Evolutionary conservation across 768 basidiomycete genomes (phyloP).

Genomic region (Lactarius sanguifluus): DNA sequence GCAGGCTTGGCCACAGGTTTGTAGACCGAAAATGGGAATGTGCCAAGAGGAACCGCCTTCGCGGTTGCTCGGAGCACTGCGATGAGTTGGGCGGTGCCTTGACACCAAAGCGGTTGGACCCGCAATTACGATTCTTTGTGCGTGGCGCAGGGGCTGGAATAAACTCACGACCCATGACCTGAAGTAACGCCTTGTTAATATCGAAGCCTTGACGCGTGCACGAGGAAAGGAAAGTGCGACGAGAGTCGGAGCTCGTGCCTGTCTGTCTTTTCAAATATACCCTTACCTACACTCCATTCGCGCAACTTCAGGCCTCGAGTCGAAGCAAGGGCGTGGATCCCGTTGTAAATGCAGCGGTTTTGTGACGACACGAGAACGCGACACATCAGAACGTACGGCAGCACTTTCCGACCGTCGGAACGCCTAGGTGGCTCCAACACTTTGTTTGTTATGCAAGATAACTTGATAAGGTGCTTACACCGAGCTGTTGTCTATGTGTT

Average conservation of each 20-base stretch:
- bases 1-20: no score
- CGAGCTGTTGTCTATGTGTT: background rate
- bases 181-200: background rate
- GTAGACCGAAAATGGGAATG: no score
- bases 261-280: background rate
- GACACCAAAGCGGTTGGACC: no score
- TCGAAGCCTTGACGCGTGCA: background rate
- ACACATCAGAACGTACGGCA: background rate
- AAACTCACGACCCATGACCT: background rate
- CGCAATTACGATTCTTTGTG: background rate
- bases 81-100: no score
- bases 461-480: background rate
- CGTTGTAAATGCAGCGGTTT: background rate
- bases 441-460: background rate
- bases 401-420: background rate
- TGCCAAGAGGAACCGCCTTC: no score
- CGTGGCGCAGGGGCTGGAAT: background rate
- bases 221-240: background rate
- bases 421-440: background rate
- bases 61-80: no score
- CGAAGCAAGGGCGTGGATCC: no score
- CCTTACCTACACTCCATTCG: background rate
- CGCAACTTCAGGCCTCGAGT: background rate
- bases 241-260: background rate
- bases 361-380: background rate